Base-by-base conservation (phyloP, 2,329 filamentous ascomycete genomes). In the Colletotrichum karsti region DNA sequence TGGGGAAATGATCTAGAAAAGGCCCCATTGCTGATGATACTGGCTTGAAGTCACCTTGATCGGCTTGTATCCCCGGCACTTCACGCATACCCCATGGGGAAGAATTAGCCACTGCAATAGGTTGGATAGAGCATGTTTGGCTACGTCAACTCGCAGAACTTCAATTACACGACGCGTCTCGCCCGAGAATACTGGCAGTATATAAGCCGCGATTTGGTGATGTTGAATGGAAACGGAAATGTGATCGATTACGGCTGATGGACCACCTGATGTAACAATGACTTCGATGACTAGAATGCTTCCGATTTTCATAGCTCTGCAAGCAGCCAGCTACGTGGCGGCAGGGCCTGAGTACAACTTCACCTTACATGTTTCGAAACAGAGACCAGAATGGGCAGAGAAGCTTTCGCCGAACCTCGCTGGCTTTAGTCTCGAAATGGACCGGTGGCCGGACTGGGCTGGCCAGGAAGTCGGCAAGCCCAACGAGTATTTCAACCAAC, bases 401-500 rank as follows among this genome's bases (percentile, higher is more conserved):
- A 59, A 39, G 22, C 41, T 39, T 13, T 50, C 42, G 7, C 30
- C 56, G 9, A 28, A 50, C 6, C 56, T 50, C 20, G 56, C 30
- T 2, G 41, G 28, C 8, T 59, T 59, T 28, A 59, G 30, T 18
- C 20, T 59, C 20, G 41, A 50, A 5, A 59, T 59, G 30, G 56
- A 59, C 28, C 28, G 56, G 10, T 60, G 44, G 44, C 44, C 44
- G 12, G 44, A 60, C 22, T 51, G 57, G 57, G 57, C 57, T 2
- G 57, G 44, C 2, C 44, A 51, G 9, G 22, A 60, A 13, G 44
- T 60, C 8, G 57, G 22, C 2, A 39, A 60, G 12, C 57, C 33
- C 7, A 60, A 60, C 24, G 44, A 41, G 7, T 60, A 60, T 10
- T 60, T 60, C n/a, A 51, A 60, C 44, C 44, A 41, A 7, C 57